phyloP scores from a whole-genome alignment of 2,329 filamentous ascomycete species.

The Cercospora beticola region DNA sequence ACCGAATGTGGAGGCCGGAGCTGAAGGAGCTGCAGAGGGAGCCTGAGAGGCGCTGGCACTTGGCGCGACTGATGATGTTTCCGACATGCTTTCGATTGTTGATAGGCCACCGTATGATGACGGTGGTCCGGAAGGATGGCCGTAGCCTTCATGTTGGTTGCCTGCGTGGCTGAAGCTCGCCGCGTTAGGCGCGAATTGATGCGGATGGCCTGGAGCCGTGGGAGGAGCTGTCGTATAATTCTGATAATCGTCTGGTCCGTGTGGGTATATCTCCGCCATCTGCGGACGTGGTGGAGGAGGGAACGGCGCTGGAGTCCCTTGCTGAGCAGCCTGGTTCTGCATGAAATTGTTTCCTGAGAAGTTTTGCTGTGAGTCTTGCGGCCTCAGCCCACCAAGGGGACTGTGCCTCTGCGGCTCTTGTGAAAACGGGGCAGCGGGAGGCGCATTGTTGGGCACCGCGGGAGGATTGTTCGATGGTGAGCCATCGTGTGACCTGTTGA shows the following conservation, averaged over 20 bases:
- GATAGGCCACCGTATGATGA: conserved; percentile 11
- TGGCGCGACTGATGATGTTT: conserved; percentile 7
- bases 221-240: conserved; percentile 4
- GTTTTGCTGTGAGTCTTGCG: neutral
- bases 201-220: neutral
- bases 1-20: conserved; percentile 14
- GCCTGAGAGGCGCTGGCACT: conserved; percentile 5
- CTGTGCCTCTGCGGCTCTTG: conserved; percentile 6
- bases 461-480: conserved; percentile 1
- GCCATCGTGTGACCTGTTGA: neutral
- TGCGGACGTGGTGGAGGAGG: conserved; percentile 8
- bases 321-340: conserved; percentile 2
- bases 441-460: neutral
- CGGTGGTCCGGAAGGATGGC: conserved; percentile 1
- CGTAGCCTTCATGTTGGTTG: conserved; percentile 1
- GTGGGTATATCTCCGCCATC: neutral
- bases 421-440: conserved; percentile 4
- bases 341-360: neutral
- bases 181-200: neutral
- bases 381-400: neutral
- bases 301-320: conserved; percentile 8
- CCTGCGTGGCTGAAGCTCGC: neutral
- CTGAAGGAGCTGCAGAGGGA: conserved; percentile 7
- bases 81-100: conserved; percentile 13
- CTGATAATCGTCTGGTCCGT: conserved; percentile 10